Evolutionary conservation across 1,284 basidiomycete genomes (phyloP).

Genomic region (Rhodotorula glutinis): DNA sequence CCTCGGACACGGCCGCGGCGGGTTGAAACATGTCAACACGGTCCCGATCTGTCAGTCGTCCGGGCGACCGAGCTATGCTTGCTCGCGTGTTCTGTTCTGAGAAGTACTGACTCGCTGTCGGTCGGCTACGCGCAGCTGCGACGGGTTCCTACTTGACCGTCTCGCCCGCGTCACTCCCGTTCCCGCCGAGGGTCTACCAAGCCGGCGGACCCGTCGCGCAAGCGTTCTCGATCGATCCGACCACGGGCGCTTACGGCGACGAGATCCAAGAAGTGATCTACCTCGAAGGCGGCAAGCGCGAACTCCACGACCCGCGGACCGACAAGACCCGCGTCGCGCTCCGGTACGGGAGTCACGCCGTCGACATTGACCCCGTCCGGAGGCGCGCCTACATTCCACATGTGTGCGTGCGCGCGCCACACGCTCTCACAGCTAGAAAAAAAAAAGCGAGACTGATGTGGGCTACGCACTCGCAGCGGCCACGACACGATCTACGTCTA

Average conservation of each 20-base stretch:
- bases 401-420: constrained; percentile 46
- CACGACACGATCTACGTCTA: constrained; percentile 51
- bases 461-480: constrained; percentile 42
- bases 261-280: constrained; percentile 42
- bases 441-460: neutral
- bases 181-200: constrained; percentile 44
- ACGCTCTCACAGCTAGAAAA: too few relatives aligned
- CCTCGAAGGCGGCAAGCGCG: constrained; percentile 31
- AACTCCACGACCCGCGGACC: constrained; percentile 30
- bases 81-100: too few relatives aligned
- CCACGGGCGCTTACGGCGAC: constrained; percentile 37
- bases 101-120: too few relatives aligned
- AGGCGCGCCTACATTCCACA: constrained; percentile 45
- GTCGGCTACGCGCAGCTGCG: constrained; percentile 30
- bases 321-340: constrained; percentile 43
- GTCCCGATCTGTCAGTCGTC: constrained; percentile 39
- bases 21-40: constrained; percentile 37
- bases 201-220: constrained; percentile 50
- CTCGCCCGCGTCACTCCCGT: constrained; percentile 35
- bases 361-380: constrained; percentile 36
- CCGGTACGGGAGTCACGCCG: constrained; percentile 41
- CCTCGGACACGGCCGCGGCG: constrained; percentile 13
- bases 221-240: constrained; percentile 25
- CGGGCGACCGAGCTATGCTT: neutral
- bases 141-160: constrained; percentile 44